Evolutionary conservation across 306 rosid species (phyloP), one percentile per base, ranked within the genome.

Genomic region (Mimosa pudica): DNA sequence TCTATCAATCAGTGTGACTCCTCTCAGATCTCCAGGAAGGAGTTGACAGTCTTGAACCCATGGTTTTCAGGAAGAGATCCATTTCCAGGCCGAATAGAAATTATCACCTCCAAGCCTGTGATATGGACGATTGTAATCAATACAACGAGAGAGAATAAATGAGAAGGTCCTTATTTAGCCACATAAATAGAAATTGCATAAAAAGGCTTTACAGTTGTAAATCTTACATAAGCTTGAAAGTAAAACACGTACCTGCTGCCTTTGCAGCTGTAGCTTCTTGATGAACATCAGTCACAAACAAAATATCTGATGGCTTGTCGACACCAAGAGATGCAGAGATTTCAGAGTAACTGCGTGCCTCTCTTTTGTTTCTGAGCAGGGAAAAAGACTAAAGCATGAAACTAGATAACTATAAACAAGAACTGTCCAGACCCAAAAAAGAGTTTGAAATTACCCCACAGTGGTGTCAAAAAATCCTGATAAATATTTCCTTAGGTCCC

Each of bases 251-350:
- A 94, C 98, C 97, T 92, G 98, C 98, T 33, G 82, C 94, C 90
- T 85, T 92, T 68, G 98, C 99, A 72, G 99, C 99, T 51, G 87
- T 83, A 81, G 96, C 97, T 88, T 95, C 99, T 86, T 93, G 96
- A 83, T 63, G 76, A 68, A 93, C 91, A 79, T 95, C 99, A 0
- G 99, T 95, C 69, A 95, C 86, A 70, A 92, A 95, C 67, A 95
- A 84, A 79, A 93, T 85, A 79, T 95, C 90, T 2, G 94, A 91
- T 41, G 99, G 90, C 70, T 86, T 90, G 86, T 94, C 97, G 35
- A 91, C 97, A 62, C 98, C 98, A 4, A 95, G 85, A 36, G 93
- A 90, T 78, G 87, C 85, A 16, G 89, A 77, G 48, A 95, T 95
- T 64, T 91, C 97, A 44, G 87, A 77, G 70, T 95, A 95, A 77